phyloP scores from a whole-genome alignment of 495 filamentous ascomycete species.

The Hypoxylon cercidicola region DNA sequence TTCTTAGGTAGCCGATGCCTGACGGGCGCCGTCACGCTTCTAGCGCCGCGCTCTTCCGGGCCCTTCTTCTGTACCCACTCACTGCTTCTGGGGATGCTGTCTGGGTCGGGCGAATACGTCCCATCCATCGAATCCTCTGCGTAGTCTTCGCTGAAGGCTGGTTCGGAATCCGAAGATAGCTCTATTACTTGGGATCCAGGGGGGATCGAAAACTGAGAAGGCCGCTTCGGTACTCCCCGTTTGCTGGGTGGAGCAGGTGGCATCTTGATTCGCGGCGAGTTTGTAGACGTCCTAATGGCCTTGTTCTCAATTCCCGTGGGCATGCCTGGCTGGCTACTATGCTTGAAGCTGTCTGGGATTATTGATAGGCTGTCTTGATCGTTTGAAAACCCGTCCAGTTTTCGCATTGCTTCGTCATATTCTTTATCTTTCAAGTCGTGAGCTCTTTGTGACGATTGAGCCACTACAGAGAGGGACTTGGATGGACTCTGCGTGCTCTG shows the following conservation, averaged over 20 bases:
- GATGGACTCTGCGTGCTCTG: conserved; percentile 36
- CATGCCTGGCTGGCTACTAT: conserved; percentile 4
- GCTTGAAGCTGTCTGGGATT: conserved; percentile 25
- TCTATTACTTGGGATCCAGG: conserved; percentile 53
- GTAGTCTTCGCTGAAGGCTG: conserved; percentile 51
- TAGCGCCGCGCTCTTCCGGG: background rate
- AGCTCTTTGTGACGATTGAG: conserved; percentile 37
- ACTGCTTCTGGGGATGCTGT: conserved; percentile 34
- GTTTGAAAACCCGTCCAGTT: conserved; percentile 44
- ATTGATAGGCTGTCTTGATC: conserved; percentile 26
- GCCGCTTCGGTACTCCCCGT: conserved; percentile 8
- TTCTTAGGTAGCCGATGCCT: conserved; percentile 11
- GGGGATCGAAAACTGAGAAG: conserved; percentile 46
- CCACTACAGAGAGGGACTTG: conserved; percentile 15
- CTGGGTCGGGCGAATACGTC: conserved; percentile 44
- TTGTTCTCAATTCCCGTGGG: background rate
- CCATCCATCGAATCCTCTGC: conserved; percentile 56
- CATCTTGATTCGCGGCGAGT: conserved; percentile 24
- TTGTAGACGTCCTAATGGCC: conserved; percentile 1
- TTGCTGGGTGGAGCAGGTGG: conserved; percentile 31
- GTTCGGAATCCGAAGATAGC: conserved; percentile 53
- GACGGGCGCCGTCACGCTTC: conserved; percentile 21
- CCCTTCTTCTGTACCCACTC: conserved; percentile 41
- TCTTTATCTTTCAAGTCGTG: conserved; percentile 38
- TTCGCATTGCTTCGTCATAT: conserved; percentile 51